These are phyloP conservation scores for Apium graveolens DNA, from an alignment of 129 eudicot genomes.

Conservation along the genomic window DNA sequence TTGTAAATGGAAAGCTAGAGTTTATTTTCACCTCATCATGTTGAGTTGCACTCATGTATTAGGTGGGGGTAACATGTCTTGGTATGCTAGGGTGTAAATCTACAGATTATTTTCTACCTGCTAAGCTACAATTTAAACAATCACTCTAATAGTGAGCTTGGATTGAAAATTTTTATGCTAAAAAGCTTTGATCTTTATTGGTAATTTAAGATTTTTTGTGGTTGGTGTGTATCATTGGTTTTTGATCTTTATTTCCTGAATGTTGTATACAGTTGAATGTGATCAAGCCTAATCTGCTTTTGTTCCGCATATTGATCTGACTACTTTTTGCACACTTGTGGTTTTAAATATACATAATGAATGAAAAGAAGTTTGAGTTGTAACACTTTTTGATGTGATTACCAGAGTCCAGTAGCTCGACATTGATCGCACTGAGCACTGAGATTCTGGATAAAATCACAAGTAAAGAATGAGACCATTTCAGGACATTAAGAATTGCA, in stretches of 20 bases:
- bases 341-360: background rate
- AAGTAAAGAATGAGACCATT: background rate
- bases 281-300: too few relatives aligned
- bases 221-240: background rate
- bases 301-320: background rate
- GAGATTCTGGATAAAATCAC: background rate
- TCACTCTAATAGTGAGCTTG: background rate
- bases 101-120: background rate
- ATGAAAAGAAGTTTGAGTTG: background rate
- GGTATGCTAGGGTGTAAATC: background rate
- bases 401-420: conserved; percentile 7
- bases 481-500: background rate
- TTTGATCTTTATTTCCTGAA: background rate
- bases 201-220: background rate
- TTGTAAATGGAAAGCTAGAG: background rate
- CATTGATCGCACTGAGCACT: background rate
- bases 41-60: background rate
- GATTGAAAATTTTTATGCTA: background rate
- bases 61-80: background rate
- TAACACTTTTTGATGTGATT: background rate
- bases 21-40: background rate
- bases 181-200: background rate
- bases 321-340: background rate
- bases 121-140: too few relatives aligned
- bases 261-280: background rate